Base-by-base conservation (phyloP, 2,329 filamentous ascomycete genomes). In the Phaeosphaeriaceae sp. region DNA sequence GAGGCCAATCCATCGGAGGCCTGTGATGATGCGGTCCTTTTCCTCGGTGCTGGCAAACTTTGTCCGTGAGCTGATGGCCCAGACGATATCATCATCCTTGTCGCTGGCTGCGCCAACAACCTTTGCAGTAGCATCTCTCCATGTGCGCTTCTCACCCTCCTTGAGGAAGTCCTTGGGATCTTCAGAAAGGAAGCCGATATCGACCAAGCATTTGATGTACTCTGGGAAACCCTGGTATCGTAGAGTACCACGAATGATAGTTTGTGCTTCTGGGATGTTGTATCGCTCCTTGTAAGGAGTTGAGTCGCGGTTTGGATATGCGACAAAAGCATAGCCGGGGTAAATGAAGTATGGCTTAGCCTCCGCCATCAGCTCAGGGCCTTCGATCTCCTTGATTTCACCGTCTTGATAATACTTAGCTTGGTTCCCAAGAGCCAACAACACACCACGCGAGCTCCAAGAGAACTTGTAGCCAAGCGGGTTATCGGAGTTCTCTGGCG, bases 401-500 rank as follows among this genome's bases (percentile, higher is more conserved):
- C 92, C 92, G 60, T 90, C 87, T 74, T 92, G 78, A 77, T 87
- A 93, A 80, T 85, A 92, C 64, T 83, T 91, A 67, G 90, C 93
- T n/a, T 85, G 79, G 78, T 97, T 97, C 63, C 88, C 80, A 60
- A 96, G 83, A 3, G 93, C 92, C 41, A 97, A 83, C 28, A 97
- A 81, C 29, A 97, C 92, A 72, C 93, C 93, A 47, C 92, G 86
- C 56, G 87, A 85, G 26, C 86, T 78, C 78, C 78, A 81, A 7
- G 87, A 91, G 81, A 95, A 94, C 77, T 96, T 96, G 84, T 96
- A 96, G 39, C 92, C 92, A 13, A 96, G 81, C 21, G 92, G 92
- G 80, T 97, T 97, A 75, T 88, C 88, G 6, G 89, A 93, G 75
- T 80, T 78, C 77, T 94, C 89, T 41, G 83, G 81, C 7, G 78